phyloP scores from a whole-genome alignment of 1,284 basidiomycete species.

The Boletus smithii region DNA sequence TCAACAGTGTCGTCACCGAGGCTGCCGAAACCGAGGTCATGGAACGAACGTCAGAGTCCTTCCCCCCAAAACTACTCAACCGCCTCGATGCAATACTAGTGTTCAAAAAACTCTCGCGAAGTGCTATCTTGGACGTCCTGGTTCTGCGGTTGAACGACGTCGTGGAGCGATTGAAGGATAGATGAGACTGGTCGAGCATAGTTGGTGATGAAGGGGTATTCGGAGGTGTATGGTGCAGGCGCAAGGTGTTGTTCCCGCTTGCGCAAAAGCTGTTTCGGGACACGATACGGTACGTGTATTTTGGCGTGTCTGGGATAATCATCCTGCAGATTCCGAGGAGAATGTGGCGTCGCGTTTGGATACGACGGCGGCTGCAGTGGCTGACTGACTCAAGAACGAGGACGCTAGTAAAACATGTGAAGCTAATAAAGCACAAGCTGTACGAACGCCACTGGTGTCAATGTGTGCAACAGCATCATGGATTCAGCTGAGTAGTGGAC shows the following conservation, averaged over 20 bases:
- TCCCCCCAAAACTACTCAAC: conserved; percentile 90
- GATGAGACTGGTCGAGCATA: conserved; percentile 62
- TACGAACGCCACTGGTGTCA: too few species aligned
- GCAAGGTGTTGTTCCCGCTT: conserved; percentile 79
- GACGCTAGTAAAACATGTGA: too few species aligned
- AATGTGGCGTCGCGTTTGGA: conserved; percentile 1
- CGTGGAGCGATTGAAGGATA: conserved; percentile 61
- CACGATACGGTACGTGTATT: conserved; percentile 56
- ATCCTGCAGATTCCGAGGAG: conserved; percentile 26
- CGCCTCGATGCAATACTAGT: conserved; percentile 84
- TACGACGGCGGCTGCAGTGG: too few species aligned
- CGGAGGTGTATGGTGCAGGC: conserved; percentile 82
- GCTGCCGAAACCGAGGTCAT: conserved; percentile 71
- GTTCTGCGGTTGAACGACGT: conserved; percentile 74
- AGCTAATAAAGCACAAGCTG: too few species aligned
- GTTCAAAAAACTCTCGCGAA: conserved; percentile 83
- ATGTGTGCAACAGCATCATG: too few species aligned
- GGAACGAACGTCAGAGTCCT: conserved; percentile 70
- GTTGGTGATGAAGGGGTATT: conserved; percentile 81
- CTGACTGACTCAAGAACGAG: too few species aligned
- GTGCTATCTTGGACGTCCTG: conserved; percentile 76
- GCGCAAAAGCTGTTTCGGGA: conserved; percentile 75
- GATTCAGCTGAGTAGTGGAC: too few species aligned
- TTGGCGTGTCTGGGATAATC: conserved; percentile 30
- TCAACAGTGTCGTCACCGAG: conserved; percentile 64